Evolutionary conservation across 306 rosid genomes (phyloP), one percentile per base, ranked within the genome.

Genomic region (Quercus berberidifolia): DNA sequence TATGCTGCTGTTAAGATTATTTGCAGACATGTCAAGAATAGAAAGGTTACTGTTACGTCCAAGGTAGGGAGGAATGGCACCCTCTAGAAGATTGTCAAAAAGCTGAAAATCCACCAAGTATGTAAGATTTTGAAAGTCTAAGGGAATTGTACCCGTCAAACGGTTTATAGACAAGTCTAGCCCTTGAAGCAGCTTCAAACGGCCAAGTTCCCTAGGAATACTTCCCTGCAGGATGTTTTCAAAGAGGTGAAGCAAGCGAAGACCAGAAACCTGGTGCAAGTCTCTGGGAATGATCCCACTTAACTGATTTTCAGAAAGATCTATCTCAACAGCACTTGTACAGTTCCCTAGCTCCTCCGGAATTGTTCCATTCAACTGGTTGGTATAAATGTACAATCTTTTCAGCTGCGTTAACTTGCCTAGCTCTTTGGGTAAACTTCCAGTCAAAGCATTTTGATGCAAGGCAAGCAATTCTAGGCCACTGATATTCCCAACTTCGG

Each of bases 1-100:
- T 68, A 92, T 92, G 82, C 70, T 75, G 74, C 97, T 92, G 23
- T 80, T 83, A 69, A 92, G 91, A 67, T 85, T 80, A 86, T 92
- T 92, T 30, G 79, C 79, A 64, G 97, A 92, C 31, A 90, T 88
- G 78, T 92, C 93, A 57, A 92, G 89, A 84, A 86, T 83, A 70
- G 83, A 85, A 56, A 89, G 92, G 82, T 84, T 77, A 23, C 83
- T 84, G 81, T 84, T 73, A 55, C 74, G 80, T 65, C 97, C 94
- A 51, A 92, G 92, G 69, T 54, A 82, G 75, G 92, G 91, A 78
- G 97, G 97, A 83, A 92, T 90, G 51, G 62, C 64, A 77, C 97
- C 97, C 78, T 88, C 87, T 69, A 92, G 94, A 74, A 74, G 87
- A 74, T 92, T 92, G 75, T 92, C 85, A 82, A 92, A 92, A 31